A percentile compares a stretch with the other conserved stretches of the same genome.
Conservation (phyloP, 2,329 filamentous ascomycete genomes). For the Neophaeococcomyces mojaviensis region DNA sequence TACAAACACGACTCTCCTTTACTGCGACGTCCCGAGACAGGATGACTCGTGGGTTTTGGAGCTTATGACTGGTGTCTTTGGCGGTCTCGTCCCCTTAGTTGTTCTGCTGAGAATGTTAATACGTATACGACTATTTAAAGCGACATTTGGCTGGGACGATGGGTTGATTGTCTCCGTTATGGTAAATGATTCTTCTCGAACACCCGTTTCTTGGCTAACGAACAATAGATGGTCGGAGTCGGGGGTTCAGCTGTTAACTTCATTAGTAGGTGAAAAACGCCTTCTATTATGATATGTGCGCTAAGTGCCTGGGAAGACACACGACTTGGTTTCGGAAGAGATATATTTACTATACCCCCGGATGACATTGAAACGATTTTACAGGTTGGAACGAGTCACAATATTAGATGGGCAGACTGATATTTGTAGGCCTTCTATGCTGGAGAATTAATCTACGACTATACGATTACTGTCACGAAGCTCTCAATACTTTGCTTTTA, state of each 20-base stretch:
- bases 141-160: slow-evolving; percentile 30
- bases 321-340: slow-evolving; percentile 33
- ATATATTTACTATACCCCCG: slow-evolving; percentile 39
- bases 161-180: slow-evolving; percentile 27
- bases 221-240: neutral
- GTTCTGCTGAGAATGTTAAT: neutral
- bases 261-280: neutral
- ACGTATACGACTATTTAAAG: neutral
- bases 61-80: neutral
- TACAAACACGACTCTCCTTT: neutral
- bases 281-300: neutral
- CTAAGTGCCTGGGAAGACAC: neutral
- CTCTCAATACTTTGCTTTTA: slow-evolving; percentile 33
- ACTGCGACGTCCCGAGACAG: neutral
- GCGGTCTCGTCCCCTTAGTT: neutral
- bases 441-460: slow-evolving; percentile 39
- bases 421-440: slow-evolving; percentile 8
- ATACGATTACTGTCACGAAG: slow-evolving; percentile 33
- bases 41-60: neutral
- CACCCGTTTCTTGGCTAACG: neutral
- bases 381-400: neutral
- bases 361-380: neutral
- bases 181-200: slow-evolving; percentile 18
- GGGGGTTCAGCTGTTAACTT: neutral
- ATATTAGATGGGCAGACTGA: neutral